Conservation (phyloP, 1,284 basidiomycete genomes). For the Papiliotrema laurentii region DNA sequence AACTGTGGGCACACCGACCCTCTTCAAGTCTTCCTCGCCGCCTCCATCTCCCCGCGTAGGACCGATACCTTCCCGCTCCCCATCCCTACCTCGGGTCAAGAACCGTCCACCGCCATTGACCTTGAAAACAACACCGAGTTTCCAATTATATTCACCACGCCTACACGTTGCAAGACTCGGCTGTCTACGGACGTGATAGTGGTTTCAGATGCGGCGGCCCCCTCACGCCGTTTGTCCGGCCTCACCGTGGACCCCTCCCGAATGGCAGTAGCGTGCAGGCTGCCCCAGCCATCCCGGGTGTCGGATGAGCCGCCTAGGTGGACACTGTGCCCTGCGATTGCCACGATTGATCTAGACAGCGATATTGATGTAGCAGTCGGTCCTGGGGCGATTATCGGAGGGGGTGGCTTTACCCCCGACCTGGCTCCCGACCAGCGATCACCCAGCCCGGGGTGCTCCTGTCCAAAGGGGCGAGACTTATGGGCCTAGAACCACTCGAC, state of each 20-base stretch:
- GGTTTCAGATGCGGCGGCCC: not conserved
- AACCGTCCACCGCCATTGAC: conserved; percentile 15
- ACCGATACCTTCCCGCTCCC: not conserved
- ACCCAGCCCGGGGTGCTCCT: not conserved
- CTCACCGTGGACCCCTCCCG: conserved; percentile 17
- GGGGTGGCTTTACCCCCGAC: too few species aligned
- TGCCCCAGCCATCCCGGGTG: not conserved
- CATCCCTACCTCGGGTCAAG: conserved; percentile 1
- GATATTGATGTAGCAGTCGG: too few species aligned
- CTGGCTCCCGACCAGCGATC: too few species aligned
- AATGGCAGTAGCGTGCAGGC: not conserved
- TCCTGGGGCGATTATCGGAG: too few species aligned
- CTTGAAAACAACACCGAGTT: conserved; percentile 5
- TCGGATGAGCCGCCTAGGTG: too few species aligned
- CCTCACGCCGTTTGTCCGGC: conserved; percentile 24
- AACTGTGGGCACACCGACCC: not conserved
- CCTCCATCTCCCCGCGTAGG: not conserved
- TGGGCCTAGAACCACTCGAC: not conserved
- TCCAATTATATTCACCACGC: conserved; percentile 6
- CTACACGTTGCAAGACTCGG: not conserved
- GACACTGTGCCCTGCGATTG: too few species aligned
- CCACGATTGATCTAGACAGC: too few species aligned
- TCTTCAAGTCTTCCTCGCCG: not conserved
- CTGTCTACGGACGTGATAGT: too few species aligned
- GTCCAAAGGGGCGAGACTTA: not conserved